These are phyloP conservation scores for Boletus barrowsii DNA, from an alignment of 768 basidiomycete species.

Conservation along the genomic window DNA sequence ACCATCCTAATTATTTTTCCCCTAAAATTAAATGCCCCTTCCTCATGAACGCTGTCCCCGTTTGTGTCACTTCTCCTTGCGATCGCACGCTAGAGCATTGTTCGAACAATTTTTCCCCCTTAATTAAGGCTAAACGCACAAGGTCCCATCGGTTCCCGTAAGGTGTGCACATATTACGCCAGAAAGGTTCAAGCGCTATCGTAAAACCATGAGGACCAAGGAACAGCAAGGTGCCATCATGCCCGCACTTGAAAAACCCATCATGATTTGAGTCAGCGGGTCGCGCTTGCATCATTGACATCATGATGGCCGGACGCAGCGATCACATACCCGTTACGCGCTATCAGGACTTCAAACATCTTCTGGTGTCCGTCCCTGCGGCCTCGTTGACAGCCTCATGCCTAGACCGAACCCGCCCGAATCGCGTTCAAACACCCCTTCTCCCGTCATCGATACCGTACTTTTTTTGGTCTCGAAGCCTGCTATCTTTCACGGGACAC, in stretches of 20 bases:
- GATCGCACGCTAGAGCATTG: background rate
- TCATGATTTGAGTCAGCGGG: too few relatives aligned
- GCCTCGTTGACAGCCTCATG: slow-evolving; percentile 18
- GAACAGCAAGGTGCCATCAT: too few relatives aligned
- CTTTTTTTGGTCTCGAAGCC: background rate
- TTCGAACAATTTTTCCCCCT: too few relatives aligned
- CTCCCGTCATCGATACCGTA: background rate
- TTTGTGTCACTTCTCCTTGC: background rate
- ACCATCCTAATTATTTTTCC: background rate
- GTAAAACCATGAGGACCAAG: too few relatives aligned
- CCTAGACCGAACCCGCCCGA: background rate
- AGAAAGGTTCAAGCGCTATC: too few relatives aligned
- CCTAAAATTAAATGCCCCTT: background rate
- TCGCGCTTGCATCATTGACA: background rate
- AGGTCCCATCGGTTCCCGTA: too few relatives aligned
- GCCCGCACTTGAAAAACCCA: too few relatives aligned
- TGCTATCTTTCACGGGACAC: background rate
- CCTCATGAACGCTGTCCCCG: background rate
- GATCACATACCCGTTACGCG: background rate
- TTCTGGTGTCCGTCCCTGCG: slow-evolving; percentile 5
- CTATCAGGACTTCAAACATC: background rate
- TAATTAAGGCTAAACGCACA: too few relatives aligned
- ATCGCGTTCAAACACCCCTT: background rate
- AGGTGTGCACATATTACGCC: too few relatives aligned
- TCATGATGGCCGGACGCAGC: background rate